Evolutionary conservation across 2,329 filamentous ascomycete genomes (phyloP).

Genomic region (Colletotrichum tofieldiae): DNA sequence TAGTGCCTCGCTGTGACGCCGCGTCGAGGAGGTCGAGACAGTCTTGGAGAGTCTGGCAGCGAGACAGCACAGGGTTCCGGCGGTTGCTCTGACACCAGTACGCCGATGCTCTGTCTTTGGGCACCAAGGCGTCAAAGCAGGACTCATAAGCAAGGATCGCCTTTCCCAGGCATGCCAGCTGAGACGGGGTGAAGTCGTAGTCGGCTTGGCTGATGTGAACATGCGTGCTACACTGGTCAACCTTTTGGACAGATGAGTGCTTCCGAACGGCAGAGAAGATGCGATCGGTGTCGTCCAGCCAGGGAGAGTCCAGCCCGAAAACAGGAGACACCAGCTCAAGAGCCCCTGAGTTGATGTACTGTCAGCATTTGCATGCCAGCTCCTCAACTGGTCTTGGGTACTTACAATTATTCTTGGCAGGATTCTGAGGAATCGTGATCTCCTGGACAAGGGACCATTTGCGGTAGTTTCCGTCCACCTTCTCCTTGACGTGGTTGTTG

Average conservation of each 20-base stretch:
- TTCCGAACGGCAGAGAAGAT: slow-evolving; percentile 51
- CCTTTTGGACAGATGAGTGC: slow-evolving; percentile 47
- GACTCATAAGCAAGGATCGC: slow-evolving; percentile 53
- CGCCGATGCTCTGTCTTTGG: slow-evolving; percentile 44
- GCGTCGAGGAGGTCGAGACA: slow-evolving; percentile 49
- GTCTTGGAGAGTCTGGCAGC: slow-evolving; percentile 38
- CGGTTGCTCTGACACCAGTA: slow-evolving; percentile 58
- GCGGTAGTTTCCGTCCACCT: slow-evolving; percentile 51
- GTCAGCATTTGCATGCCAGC: not conserved
- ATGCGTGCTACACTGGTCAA: slow-evolving; percentile 55
- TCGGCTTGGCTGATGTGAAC: slow-evolving; percentile 52
- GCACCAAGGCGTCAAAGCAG: slow-evolving; percentile 52
- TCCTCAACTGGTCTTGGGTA: not conserved
- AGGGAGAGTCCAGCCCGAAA: slow-evolving; percentile 48
- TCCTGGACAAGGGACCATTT: slow-evolving; percentile 58
- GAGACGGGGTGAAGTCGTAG: slow-evolving; percentile 41
- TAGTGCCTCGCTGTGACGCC: slow-evolving; percentile 30
- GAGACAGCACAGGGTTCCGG: slow-evolving; percentile 46
- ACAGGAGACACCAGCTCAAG: slow-evolving; percentile 57
- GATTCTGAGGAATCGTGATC: slow-evolving; percentile 53
- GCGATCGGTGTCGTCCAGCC: slow-evolving; percentile 49
- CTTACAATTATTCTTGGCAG: slow-evolving; percentile 52
- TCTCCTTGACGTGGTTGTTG: slow-evolving; percentile 53
- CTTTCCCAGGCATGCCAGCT: slow-evolving; percentile 52
- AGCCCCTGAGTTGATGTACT: slow-evolving; percentile 46